Conservation (phyloP, 495 filamentous ascomycete genomes). For the Podospora pseudocomata region DNA sequence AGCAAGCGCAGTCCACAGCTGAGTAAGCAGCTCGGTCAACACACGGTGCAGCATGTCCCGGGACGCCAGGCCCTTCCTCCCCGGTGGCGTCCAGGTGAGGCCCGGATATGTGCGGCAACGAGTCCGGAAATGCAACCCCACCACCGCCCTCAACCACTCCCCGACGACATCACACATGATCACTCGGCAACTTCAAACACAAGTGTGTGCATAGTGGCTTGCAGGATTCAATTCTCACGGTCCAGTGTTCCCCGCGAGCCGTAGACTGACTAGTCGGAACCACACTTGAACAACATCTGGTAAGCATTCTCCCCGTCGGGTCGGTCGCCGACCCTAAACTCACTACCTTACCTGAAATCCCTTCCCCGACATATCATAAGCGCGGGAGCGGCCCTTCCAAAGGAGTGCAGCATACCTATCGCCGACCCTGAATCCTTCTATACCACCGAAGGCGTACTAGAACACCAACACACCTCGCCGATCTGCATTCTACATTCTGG, state of each 20-base stretch:
- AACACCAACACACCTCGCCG: background rate
- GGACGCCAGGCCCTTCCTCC: background rate
- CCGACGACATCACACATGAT: background rate
- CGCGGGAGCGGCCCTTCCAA: background rate
- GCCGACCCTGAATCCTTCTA: background rate
- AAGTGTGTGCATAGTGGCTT: background rate
- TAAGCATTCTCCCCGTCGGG: too few species aligned
- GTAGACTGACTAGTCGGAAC: background rate
- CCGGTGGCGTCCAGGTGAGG: background rate
- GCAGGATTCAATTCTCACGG: background rate
- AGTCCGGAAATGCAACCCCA: background rate
- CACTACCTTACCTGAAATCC: background rate
- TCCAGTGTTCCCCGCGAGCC: background rate
- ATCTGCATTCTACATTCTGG: background rate
- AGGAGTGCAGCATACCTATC: background rate
- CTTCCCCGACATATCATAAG: background rate
- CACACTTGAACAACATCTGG: too few species aligned
- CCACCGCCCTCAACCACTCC: background rate
- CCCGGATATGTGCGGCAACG: background rate
- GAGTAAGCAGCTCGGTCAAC: background rate
- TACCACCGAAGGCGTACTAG: background rate
- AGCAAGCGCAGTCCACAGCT: background rate
- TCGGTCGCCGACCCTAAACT: background rate
- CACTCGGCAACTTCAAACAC: background rate
- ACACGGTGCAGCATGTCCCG: background rate